Percentiles rank a stretch among this genome's conserved stretches.
These are phyloP conservation scores for Boletus calvinii DNA, from an alignment of 1,284 basidiomycete species.

Conservation along the genomic window DNA sequence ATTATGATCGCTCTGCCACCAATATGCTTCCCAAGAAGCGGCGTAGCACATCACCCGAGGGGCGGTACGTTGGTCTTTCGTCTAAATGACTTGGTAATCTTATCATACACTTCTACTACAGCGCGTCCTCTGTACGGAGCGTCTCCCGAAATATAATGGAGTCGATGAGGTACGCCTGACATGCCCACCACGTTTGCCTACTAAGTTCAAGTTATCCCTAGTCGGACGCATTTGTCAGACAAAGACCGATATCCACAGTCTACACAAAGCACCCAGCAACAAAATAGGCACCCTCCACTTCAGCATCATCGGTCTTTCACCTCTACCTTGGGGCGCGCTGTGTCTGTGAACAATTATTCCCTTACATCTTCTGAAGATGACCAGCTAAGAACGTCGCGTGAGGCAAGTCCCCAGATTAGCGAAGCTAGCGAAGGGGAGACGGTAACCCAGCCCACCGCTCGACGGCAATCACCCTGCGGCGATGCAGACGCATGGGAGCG, in stretches of 20 bases:
- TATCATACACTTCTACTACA: slow-evolving; percentile 13
- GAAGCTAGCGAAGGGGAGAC: slow-evolving; percentile 31
- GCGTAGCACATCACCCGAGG: slow-evolving; percentile 34
- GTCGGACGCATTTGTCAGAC: slow-evolving; percentile 25
- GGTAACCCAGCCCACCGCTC: slow-evolving; percentile 17
- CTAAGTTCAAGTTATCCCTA: slow-evolving; percentile 21
- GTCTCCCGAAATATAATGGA: slow-evolving; percentile 21
- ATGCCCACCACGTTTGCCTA: neutral
- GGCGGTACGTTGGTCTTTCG: slow-evolving; percentile 22
- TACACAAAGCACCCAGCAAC: slow-evolving; percentile 14
- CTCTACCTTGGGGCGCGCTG: slow-evolving; percentile 11
- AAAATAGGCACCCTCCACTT: slow-evolving; percentile 4
- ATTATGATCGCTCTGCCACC: slow-evolving; percentile 29
- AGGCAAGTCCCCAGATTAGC: slow-evolving; percentile 32
- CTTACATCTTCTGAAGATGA: slow-evolving; percentile 33
- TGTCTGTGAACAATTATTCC: slow-evolving; percentile 22
- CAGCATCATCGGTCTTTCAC: slow-evolving; percentile 12
- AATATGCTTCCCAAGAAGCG: slow-evolving; percentile 35
- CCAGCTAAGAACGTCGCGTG: slow-evolving; percentile 31
- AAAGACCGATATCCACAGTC: slow-evolving; percentile 15
- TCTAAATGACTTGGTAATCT: slow-evolving; percentile 8
- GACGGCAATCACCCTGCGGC: slow-evolving; percentile 30
- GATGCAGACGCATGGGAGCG: slow-evolving; percentile 34
- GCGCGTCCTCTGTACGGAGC: slow-evolving; percentile 15
- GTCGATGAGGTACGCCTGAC: slow-evolving; percentile 29